Base-by-base conservation (phyloP, 441 rosid genomes). In the Populus hybrid region DNA sequence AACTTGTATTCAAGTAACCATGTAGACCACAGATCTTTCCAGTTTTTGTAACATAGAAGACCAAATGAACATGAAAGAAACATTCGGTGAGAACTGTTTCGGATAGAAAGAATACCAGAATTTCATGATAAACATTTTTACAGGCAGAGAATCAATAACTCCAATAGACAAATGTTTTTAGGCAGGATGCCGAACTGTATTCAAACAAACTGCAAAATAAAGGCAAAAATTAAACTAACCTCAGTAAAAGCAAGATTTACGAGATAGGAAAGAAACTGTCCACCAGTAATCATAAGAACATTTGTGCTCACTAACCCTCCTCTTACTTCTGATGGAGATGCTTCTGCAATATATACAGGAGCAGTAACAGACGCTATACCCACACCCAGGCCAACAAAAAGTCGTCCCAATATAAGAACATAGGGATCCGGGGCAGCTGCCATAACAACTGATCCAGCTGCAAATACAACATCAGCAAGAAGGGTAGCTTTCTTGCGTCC, bases 231-330 rank as follows among this genome's bases (percentile, higher is more conserved):
- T 78, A 73, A 74, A 36, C 90, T 85, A 77, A 94, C 99, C 99
- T 95, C 90, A 3, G 99, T 93, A 78, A 95, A 95, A 72, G 94
- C 97, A 74, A 92, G 91, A 77, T 95, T 95, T 69, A 95, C 82
- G 23, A 95, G 89, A 80, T 95, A 95, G 66, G 99, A 95, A 78
- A 95, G 81, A 82, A 95, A 90, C 84, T 95, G 99, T 80, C 99
- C 99, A 71, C 94, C 91, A 1, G 99, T 95, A 75, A 95, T 91
- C 98, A 95, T 95, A 77, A 95, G 93, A 18, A 93, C 98, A 78
- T 95, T 95, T 73, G 99, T 93, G 86, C 99, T 92, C 42, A 95
- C 99, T 71, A 95, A 87, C 76, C 96, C 97, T 79, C 99, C 99
- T 83, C 99, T 88, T 21, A 93, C 87, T 92, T 95, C 99, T 7